Evolutionary conservation across 257 asterid species (phyloP).

Genomic region (Parsonsia alboflavescens): DNA sequence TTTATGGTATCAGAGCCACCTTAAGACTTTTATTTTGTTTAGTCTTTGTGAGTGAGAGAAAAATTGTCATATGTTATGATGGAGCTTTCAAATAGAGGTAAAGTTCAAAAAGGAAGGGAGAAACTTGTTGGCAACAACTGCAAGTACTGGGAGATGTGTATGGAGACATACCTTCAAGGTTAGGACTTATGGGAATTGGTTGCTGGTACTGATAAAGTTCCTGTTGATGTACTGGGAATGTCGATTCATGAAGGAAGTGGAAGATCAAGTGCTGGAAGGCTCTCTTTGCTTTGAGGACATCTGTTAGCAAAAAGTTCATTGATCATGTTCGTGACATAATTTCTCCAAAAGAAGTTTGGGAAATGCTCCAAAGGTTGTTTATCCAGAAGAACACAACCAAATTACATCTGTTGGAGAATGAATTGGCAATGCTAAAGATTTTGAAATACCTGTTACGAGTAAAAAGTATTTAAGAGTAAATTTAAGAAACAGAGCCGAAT

Average conservation of each 20-base stretch:
- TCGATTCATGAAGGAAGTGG: slow-evolving; percentile 10
- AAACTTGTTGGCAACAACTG: slow-evolving; percentile 12
- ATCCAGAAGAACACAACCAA: slow-evolving; percentile 10
- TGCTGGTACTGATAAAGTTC: slow-evolving; percentile 3
- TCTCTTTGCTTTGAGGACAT: slow-evolving; percentile 16
- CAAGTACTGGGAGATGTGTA: slow-evolving; percentile 6
- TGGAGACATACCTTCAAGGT: not conserved
- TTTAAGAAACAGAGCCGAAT: not conserved
- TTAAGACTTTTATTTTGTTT: no score
- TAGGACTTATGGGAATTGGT: slow-evolving; percentile 3
- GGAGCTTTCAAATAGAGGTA: no score
- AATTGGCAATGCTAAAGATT: slow-evolving; percentile 3
- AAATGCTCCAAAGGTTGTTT: slow-evolving; percentile 1
- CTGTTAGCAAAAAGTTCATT: slow-evolving; percentile 6
- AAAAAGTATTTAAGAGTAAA: slow-evolving; percentile 5
- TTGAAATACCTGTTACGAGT: not conserved
- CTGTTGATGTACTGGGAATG: slow-evolving; percentile 9
- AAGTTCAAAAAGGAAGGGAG: no score
- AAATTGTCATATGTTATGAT: no score
- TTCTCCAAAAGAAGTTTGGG: slow-evolving; percentile 9
- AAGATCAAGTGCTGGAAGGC: slow-evolving; percentile 18
- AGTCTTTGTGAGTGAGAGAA: no score
- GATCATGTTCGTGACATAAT: slow-evolving; percentile 7
- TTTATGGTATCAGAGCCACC: no score
- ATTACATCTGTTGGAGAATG: slow-evolving; percentile 6